Conservation (phyloP, 2,329 filamentous ascomycete species). For the Penicillium sp. region DNA sequence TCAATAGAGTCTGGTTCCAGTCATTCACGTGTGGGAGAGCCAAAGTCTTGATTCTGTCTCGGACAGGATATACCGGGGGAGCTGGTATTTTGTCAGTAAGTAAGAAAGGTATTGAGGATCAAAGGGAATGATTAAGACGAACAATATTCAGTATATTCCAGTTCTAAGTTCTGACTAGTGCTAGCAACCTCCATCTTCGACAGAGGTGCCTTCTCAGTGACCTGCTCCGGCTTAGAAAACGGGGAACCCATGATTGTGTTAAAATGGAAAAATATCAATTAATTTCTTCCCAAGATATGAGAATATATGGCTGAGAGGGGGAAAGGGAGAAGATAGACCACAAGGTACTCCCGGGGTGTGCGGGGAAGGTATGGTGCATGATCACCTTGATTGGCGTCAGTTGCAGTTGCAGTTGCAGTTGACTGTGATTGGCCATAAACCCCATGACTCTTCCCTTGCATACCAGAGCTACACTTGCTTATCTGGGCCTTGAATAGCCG, state of each 20-base stretch:
- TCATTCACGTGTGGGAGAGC: slow-evolving; percentile 23
- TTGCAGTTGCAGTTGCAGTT: not conserved
- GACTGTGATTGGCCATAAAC: not conserved
- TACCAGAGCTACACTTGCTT: not conserved
- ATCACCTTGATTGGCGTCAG: not conserved
- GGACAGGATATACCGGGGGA: slow-evolving; percentile 17
- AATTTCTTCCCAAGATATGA: not conserved
- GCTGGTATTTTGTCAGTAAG: slow-evolving; percentile 6
- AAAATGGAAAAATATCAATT: not conserved
- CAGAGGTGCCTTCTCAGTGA: not conserved
- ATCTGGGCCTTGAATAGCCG: not conserved
- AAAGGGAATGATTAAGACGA: not conserved
- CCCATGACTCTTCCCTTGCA: not conserved
- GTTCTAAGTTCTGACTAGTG: not conserved
- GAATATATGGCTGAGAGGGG: not conserved
- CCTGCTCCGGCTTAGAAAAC: slow-evolving; percentile 8
- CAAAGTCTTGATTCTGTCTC: slow-evolving; percentile 14
- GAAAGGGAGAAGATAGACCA: not conserved
- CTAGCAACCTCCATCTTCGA: not conserved
- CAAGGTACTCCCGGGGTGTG: not conserved
- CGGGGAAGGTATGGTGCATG: not conserved
- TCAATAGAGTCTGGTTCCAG: slow-evolving; percentile 30
- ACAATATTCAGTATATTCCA: not conserved
- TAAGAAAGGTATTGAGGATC: not conserved
- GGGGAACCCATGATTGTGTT: slow-evolving; percentile 1